These are phyloP conservation scores for Kwoniella shandongensis DNA, from an alignment of 768 basidiomycete genomes.

Conservation along the genomic window DNA sequence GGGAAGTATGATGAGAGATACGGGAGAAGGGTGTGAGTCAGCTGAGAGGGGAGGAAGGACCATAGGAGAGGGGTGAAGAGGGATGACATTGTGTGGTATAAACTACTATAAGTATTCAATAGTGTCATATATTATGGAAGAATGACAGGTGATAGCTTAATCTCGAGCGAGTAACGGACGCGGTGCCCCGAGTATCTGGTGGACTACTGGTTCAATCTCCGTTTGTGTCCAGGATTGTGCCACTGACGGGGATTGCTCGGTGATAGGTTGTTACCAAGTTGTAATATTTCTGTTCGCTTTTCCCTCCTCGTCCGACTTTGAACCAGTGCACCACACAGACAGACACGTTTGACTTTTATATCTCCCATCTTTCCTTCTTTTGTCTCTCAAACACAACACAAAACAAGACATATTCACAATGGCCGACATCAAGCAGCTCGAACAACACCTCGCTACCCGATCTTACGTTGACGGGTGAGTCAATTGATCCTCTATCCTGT, in stretches of 20 bases:
- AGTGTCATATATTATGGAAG: too few species aligned
- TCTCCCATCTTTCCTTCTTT: not conserved
- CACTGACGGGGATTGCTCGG: conserved; percentile 11
- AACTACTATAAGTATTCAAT: too few species aligned
- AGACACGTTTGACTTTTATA: conserved; percentile 12
- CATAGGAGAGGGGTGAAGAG: conserved; percentile 35
- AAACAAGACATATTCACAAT: conserved; percentile 30
- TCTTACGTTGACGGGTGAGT: conserved; percentile 54
- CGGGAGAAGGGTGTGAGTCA: conserved; percentile 32
- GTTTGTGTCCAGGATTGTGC: not conserved
- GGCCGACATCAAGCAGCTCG: conserved; percentile 61
- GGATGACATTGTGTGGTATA: conserved; percentile 12
- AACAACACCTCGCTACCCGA: conserved; percentile 74
- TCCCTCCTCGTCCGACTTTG: too few species aligned
- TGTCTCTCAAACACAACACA: conserved; percentile 8
- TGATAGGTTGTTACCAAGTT: not conserved
- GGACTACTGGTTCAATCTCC: conserved; percentile 1
- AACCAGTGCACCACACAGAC: too few species aligned
- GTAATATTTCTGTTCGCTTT: not conserved
- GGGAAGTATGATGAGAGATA: conserved; percentile 29
- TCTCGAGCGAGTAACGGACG: not conserved
- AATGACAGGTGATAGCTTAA: not conserved
- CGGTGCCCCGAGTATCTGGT: not conserved
- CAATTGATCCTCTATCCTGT: conserved; percentile 3
- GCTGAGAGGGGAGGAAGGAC: conserved; percentile 30